Conservation (phyloP, 2,329 filamentous ascomycete species). For the Colletotrichum agaves region DNA sequence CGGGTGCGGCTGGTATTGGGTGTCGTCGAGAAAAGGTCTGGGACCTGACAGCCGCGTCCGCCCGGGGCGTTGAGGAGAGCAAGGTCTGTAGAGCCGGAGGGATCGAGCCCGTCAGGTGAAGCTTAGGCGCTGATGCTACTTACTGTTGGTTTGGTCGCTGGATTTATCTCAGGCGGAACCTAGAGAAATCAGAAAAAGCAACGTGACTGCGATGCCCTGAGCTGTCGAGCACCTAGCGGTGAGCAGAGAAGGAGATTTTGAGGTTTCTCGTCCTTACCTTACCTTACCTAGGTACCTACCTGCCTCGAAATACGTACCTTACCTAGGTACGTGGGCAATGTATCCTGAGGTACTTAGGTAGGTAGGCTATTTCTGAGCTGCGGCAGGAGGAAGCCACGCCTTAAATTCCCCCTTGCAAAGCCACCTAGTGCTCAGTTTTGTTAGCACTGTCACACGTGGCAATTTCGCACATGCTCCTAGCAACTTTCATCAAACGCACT, state of each 20-base stretch:
- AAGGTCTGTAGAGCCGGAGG: not conserved
- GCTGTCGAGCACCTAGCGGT: slow-evolving; percentile 9
- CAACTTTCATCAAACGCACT: no score
- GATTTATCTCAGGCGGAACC: not conserved
- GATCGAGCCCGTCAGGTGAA: not conserved
- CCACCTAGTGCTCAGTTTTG: no score
- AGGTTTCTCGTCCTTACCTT: not conserved
- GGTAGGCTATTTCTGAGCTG: not conserved
- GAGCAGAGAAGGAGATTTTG: not conserved
- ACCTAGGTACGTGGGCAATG: no score
- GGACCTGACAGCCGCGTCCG: not conserved
- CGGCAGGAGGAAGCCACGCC: slow-evolving; percentile 17
- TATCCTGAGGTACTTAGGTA: no score
- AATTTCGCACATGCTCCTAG: no score
- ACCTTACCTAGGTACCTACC: not conserved
- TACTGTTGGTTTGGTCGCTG: not conserved
- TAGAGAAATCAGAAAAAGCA: slow-evolving; percentile 3
- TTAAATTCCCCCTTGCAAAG: no score
- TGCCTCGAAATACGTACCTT: no score
- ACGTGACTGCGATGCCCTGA: not conserved
- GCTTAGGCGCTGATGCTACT: not conserved
- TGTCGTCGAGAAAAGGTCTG: not conserved
- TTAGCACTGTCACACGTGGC: not conserved
- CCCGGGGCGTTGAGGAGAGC: not conserved
- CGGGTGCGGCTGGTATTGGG: slow-evolving; percentile 1